A percentile compares a stretch with the other conserved stretches of the same genome.
Conservation (phyloP, 192 early-diverging fungal species). For the Gonapodya sp. region DNA sequence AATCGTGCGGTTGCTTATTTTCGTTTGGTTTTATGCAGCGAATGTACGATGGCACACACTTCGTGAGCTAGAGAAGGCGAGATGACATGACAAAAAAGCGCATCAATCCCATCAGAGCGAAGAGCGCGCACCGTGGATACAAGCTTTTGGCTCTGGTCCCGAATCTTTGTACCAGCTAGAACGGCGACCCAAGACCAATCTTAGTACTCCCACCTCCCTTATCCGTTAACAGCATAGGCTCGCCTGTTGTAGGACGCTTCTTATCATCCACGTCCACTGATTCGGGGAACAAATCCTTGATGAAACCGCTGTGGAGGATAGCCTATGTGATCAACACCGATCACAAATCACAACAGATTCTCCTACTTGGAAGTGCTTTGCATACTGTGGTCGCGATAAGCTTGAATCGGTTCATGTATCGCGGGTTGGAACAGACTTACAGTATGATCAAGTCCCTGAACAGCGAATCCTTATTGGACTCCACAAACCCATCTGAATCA, state of each 20-base stretch:
- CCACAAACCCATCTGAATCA: constrained; percentile 82
- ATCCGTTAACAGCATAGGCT: background rate
- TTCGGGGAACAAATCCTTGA: constrained; percentile 80
- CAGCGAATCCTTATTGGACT: constrained; percentile 96
- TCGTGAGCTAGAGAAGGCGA: too few relatives aligned
- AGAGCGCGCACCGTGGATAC: constrained; percentile 51
- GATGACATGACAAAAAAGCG: too few relatives aligned
- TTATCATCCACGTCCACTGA: constrained; percentile 77
- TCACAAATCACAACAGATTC: background rate
- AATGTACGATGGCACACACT: constrained; percentile 91
- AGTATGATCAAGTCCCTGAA: constrained; percentile 86
- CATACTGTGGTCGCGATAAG: background rate
- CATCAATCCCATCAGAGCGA: background rate
- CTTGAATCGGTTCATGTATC: constrained; percentile 3
- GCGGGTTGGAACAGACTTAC: constrained; percentile 46
- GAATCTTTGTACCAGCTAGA: constrained; percentile 82
- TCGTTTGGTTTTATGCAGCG: constrained; percentile 94
- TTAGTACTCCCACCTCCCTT: background rate
- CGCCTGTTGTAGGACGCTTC: constrained; percentile 88
- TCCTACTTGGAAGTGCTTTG: background rate
- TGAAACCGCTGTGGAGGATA: constrained; percentile 49
- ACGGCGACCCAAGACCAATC: background rate
- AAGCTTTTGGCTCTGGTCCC: constrained; percentile 69
- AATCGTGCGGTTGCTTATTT: constrained; percentile 84
- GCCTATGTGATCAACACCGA: background rate